Evolutionary conservation across 192 early-diverging fungal genomes (phyloP).

Genomic region (Physocladia obscura): DNA sequence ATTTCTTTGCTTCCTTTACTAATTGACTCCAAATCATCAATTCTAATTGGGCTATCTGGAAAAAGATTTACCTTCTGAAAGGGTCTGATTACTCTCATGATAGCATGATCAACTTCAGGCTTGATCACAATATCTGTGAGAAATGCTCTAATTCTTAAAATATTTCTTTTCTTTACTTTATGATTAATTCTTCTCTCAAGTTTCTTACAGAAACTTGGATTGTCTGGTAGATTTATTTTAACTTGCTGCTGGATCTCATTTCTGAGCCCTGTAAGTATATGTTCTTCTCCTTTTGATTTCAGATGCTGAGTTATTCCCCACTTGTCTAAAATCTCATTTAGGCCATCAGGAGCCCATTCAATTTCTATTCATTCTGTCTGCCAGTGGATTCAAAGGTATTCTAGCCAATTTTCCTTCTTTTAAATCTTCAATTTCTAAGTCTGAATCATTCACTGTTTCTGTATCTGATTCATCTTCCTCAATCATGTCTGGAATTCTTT

Average conservation of each 20-base stretch:
- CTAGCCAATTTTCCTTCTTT: neutral
- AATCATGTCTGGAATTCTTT: neutral
- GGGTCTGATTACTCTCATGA: neutral
- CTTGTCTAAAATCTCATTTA: neutral
- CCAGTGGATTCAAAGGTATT: neutral
- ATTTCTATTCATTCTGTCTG: neutral
- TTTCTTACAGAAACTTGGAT: neutral
- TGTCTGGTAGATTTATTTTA: neutral
- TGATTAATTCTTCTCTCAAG: conserved; percentile 6
- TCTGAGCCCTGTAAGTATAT: neutral
- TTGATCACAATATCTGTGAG: neutral
- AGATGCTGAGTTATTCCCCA: conserved; percentile 9
- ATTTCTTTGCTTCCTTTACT: neutral
- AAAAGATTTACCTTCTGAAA: neutral
- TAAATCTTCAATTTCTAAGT: neutral
- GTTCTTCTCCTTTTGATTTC: conserved; percentile 4
- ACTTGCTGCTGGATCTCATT: neutral
- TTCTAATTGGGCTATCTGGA: neutral
- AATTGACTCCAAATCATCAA: neutral
- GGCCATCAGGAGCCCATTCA: neutral
- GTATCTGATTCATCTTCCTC: neutral
- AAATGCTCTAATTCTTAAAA: neutral
- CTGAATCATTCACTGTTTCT: neutral
- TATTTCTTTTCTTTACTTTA: neutral
- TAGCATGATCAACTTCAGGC: neutral